Percentiles rank a stretch among this genome's conserved stretches.
Conservation (phyloP, 2,329 filamentous ascomycete species). For the Cucurbitaria berberidis region DNA sequence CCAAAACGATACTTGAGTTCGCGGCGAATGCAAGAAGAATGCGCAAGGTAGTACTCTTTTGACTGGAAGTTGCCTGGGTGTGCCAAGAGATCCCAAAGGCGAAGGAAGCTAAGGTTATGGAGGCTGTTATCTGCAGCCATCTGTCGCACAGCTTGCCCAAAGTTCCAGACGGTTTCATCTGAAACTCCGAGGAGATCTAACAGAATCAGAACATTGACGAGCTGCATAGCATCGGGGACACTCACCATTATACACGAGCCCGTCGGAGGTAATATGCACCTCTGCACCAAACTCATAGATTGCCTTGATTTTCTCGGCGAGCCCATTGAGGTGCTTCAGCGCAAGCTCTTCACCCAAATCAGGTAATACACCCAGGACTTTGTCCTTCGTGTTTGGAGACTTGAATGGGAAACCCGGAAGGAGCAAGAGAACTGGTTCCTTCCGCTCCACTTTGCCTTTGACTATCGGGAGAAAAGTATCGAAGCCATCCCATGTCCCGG, state of each 20-base stretch:
- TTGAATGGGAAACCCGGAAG: constrained; percentile 69
- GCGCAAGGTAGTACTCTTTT: constrained; percentile 29
- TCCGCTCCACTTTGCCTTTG: constrained; percentile 22
- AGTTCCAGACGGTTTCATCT: constrained; percentile 53
- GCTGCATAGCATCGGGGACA: neutral
- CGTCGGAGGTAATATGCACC: constrained; percentile 53
- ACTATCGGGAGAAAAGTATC: constrained; percentile 29
- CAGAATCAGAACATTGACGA: neutral
- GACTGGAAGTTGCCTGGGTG: constrained; percentile 23
- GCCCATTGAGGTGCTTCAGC: constrained; percentile 50
- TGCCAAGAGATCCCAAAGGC: constrained; percentile 26
- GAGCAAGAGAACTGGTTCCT: constrained; percentile 32
- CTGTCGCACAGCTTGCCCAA: constrained; percentile 24
- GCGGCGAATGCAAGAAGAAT: constrained; percentile 32
- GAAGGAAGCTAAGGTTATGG: constrained; percentile 26
- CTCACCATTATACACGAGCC: constrained; percentile 50
- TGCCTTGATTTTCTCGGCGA: constrained; percentile 50
- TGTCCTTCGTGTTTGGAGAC: constrained; percentile 61
- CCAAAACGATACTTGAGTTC: constrained; percentile 31
- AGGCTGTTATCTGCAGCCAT: constrained; percentile 22
- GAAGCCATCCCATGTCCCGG: constrained; percentile 31
- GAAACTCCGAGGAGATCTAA: constrained; percentile 52
- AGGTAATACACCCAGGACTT: constrained; percentile 59
- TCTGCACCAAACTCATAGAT: constrained; percentile 51
- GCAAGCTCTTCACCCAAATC: constrained; percentile 54